Conservation (phyloP, 176 grass and related monocot genomes). For the Rhynchospora pubera region DNA sequence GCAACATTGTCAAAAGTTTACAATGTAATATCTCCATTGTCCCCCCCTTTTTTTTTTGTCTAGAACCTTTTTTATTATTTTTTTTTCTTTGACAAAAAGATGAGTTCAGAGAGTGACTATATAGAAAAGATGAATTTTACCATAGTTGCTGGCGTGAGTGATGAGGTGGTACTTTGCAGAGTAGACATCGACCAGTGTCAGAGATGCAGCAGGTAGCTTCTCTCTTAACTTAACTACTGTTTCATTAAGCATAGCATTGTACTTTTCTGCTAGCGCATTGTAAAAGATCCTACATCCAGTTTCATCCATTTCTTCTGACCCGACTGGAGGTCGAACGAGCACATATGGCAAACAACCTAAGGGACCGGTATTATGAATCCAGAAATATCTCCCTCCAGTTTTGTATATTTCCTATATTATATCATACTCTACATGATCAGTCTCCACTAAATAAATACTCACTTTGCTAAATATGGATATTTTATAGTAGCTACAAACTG, state of each 20-base stretch:
- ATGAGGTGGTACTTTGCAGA: slow-evolving; percentile 70
- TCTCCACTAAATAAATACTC: neutral
- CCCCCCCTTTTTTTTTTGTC: too few relatives aligned
- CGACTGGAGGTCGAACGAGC: slow-evolving; percentile 32
- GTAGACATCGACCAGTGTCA: slow-evolving; percentile 86
- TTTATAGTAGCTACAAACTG: neutral
- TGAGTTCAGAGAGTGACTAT: neutral
- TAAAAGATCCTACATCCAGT: slow-evolving; percentile 55
- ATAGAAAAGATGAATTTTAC: slow-evolving; percentile 20
- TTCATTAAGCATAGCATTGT: slow-evolving; percentile 61
- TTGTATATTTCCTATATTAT: slow-evolving; percentile 35
- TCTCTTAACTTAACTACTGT: slow-evolving; percentile 49
- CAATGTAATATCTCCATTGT: neutral
- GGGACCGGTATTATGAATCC: slow-evolving; percentile 94
- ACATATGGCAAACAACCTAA: slow-evolving; percentile 83
- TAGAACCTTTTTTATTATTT: neutral
- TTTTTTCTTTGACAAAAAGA: neutral
- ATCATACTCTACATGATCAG: neutral
- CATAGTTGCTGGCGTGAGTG: slow-evolving; percentile 47
- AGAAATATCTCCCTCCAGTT: slow-evolving; percentile 73
- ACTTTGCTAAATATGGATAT: neutral
- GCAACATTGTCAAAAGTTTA: neutral
- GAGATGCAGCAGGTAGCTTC: slow-evolving; percentile 29
- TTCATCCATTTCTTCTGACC: slow-evolving; percentile 23
- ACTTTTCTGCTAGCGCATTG: slow-evolving; percentile 64